Conservation (phyloP, 331 rosid genomes). For the Stylosanthes scabra region DNA sequence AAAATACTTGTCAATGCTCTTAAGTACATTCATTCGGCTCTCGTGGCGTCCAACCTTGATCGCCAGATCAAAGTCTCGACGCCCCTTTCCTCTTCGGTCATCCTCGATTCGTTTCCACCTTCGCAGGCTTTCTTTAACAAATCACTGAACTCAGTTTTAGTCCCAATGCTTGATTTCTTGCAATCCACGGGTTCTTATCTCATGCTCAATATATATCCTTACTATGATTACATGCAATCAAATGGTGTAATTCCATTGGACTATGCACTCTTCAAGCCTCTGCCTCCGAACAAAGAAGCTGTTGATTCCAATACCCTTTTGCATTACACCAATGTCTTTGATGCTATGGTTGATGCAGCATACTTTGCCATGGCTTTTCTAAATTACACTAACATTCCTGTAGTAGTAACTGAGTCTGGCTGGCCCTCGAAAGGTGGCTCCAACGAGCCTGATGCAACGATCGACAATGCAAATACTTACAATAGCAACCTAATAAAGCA, state of each 20-base stretch:
- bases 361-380: slow-evolving; percentile 85
- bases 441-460: slow-evolving; percentile 86
- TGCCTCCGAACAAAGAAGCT: slow-evolving; percentile 81
- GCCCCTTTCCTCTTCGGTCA: slow-evolving; percentile 79
- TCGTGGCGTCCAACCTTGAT: slow-evolving; percentile 87
- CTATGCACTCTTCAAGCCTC: slow-evolving; percentile 85
- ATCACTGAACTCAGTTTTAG: slow-evolving; percentile 64
- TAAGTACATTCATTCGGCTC: slow-evolving; percentile 83
- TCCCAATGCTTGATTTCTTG: slow-evolving; percentile 84
- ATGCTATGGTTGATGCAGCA: slow-evolving; percentile 92
- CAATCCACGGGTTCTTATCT: slow-evolving; percentile 80
- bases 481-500: slow-evolving; percentile 91
- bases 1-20: slow-evolving; percentile 81
- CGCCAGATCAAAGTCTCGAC: slow-evolving; percentile 88
- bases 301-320: slow-evolving; percentile 89
- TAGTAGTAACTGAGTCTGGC: slow-evolving; percentile 88
- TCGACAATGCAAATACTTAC: slow-evolving; percentile 90
- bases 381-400: slow-evolving; percentile 77
- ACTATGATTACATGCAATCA: slow-evolving; percentile 89
- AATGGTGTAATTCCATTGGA: slow-evolving; percentile 84
- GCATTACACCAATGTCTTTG: slow-evolving; percentile 90
- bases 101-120: slow-evolving; percentile 95
- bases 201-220: slow-evolving; percentile 89
- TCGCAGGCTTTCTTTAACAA: slow-evolving; percentile 91
- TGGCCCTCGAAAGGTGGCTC: slow-evolving; percentile 92